Evolutionary conservation across 2,329 filamentous ascomycete genomes (phyloP).

Genomic region (Cladophialophora carrionii): DNA sequence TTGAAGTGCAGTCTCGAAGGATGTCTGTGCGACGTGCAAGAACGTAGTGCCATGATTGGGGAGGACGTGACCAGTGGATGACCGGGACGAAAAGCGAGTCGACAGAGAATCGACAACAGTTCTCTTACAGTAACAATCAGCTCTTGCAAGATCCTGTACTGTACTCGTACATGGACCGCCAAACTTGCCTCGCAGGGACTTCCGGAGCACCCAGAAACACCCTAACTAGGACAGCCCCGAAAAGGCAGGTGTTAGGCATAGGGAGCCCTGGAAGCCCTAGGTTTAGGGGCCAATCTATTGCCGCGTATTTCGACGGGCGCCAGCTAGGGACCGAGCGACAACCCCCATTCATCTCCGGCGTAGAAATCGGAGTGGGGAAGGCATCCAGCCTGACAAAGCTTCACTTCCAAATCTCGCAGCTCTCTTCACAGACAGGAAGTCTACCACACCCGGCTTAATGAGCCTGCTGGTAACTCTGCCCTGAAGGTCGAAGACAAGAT

Average conservation of each 20-base stretch:
- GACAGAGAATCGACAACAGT: not conserved
- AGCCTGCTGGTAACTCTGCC: not conserved
- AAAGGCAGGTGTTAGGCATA: not conserved
- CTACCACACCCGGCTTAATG: not conserved
- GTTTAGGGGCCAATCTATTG: not conserved
- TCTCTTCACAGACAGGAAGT: not conserved
- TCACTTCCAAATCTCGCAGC: not conserved
- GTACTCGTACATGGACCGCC: too few relatives aligned
- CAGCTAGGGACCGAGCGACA: not conserved
- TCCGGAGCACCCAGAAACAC: not conserved
- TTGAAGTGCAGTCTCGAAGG: not conserved
- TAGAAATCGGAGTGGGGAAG: not conserved
- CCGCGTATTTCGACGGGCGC: too few relatives aligned
- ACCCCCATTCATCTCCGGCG: not conserved
- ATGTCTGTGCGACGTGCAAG: too few relatives aligned
- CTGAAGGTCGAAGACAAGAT: not conserved
- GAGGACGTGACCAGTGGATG: too few relatives aligned
- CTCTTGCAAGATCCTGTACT: not conserved
- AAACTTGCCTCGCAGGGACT: not conserved
- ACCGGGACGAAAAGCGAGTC: conserved; percentile 11
- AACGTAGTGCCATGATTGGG: too few relatives aligned
- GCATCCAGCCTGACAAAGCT: not conserved
- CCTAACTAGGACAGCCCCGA: not conserved
- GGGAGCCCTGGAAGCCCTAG: not conserved
- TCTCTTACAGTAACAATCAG: too few relatives aligned